phyloP scores from a whole-genome alignment of 257 asterid genomes.

The Solanum rostratum region DNA sequence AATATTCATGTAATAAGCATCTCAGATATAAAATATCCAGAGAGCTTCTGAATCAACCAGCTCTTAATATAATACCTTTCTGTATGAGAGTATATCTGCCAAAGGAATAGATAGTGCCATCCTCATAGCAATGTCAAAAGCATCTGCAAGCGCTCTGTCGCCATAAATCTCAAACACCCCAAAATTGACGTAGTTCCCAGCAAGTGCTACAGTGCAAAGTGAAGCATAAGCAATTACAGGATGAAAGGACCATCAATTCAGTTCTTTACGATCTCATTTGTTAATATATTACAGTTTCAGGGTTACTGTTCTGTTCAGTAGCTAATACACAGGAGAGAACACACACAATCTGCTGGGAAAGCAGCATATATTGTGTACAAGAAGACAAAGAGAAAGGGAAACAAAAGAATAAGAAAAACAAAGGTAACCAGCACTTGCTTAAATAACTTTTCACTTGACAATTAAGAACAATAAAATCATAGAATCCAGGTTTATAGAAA shows the following conservation, averaged over 20 bases:
- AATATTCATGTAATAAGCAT: not conserved
- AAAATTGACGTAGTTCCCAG: conserved; percentile 93
- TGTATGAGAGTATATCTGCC: conserved; percentile 82
- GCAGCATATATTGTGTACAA: not conserved
- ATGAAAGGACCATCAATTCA: not conserved
- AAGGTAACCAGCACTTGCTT: not conserved
- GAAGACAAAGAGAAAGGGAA: not conserved
- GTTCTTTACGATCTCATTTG: not conserved
- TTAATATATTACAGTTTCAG: not conserved
- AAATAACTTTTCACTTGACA: not conserved
- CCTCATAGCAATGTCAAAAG: conserved; percentile 78
- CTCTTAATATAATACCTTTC: conserved; percentile 48
- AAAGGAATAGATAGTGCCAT: conserved; percentile 80
- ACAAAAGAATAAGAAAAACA: not conserved
- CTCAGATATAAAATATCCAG: not conserved
- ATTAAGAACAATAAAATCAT: not conserved
- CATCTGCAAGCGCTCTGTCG: conserved; percentile 98
- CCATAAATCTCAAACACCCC: conserved; percentile 98
- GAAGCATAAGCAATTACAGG: conserved; percentile 5
- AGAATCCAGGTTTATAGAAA: not conserved
- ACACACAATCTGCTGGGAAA: not conserved
- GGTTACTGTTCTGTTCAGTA: not conserved
- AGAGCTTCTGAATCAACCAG: not conserved
- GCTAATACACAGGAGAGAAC: not conserved
- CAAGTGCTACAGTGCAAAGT: conserved; percentile 50